Percentiles rank a stretch among this genome's conserved stretches.
Evolutionary conservation across 257 asterid genomes (phyloP).

Genomic region (Salvia hispanica): DNA sequence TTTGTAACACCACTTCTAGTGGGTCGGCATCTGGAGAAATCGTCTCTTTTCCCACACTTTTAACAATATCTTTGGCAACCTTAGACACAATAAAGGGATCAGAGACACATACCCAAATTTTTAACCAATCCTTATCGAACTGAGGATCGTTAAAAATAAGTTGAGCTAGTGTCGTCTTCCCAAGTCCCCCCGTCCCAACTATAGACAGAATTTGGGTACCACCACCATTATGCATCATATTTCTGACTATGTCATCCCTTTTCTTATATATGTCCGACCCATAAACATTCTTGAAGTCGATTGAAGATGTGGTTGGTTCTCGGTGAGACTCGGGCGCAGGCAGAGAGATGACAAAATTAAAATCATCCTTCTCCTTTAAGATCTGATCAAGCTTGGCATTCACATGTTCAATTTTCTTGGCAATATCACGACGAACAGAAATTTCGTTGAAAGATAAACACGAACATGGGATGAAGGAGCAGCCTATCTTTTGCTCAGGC

Average conservation of each 20-base stretch:
- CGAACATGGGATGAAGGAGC: neutral
- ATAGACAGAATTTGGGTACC: neutral
- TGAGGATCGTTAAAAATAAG: constrained; percentile 4
- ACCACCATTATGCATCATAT: neutral
- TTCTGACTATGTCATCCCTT: neutral
- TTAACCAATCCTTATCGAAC: neutral
- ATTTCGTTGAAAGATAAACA: neutral
- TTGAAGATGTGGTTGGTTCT: neutral
- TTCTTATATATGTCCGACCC: neutral
- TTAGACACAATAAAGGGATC: neutral
- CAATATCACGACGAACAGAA: neutral
- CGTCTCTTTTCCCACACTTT: no score
- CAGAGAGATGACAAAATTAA: neutral
- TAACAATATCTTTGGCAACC: constrained; percentile 8
- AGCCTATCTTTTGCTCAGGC: neutral
- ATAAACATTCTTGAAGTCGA: neutral
- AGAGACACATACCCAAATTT: constrained; percentile 31
- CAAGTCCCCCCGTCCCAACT: constrained; percentile 15
- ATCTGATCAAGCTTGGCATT: neutral
- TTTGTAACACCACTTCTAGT: neutral
- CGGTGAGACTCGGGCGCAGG: no score
- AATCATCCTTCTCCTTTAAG: neutral
- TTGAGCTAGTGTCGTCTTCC: constrained; percentile 17
- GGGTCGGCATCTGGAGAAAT: neutral
- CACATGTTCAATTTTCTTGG: neutral